A percentile compares a stretch with the other conserved stretches of the same genome.
phyloP scores from a whole-genome alignment of 768 basidiomycete species.

The Tubosaeta sp. region DNA sequence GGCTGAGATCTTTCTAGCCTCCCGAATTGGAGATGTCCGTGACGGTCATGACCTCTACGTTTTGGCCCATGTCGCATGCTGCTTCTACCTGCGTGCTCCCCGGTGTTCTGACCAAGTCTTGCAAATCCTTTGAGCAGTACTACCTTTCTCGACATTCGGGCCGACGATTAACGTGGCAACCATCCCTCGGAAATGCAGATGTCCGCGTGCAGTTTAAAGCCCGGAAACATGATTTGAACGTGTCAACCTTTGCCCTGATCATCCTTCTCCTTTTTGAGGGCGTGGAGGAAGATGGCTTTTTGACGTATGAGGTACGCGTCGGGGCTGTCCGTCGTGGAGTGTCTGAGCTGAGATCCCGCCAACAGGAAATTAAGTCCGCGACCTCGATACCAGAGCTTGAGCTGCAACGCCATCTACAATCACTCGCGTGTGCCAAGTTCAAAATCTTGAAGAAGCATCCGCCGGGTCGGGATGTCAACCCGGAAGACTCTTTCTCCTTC shows the following conservation, averaged over 20 bases:
- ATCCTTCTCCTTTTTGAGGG: slow-evolving; percentile 86
- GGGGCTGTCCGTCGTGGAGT: neutral
- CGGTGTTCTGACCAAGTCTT: slow-evolving; percentile 53
- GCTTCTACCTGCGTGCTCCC: slow-evolving; percentile 67
- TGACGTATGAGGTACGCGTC: slow-evolving; percentile 68
- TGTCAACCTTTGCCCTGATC: slow-evolving; percentile 84
- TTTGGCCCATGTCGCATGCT: slow-evolving; percentile 84
- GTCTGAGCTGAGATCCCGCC: neutral
- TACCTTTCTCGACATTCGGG: slow-evolving; percentile 89
- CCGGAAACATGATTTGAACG: slow-evolving; percentile 83
- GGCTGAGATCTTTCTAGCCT: slow-evolving; percentile 41
- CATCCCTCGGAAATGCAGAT: slow-evolving; percentile 86
- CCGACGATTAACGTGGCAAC: slow-evolving; percentile 87
- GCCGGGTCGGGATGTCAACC: slow-evolving; percentile 74
- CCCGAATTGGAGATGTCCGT: slow-evolving; percentile 80
- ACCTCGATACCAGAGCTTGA: slow-evolving; percentile 74
- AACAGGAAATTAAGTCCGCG: slow-evolving; percentile 79
- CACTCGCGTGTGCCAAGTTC: slow-evolving; percentile 91
- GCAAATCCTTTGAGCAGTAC: slow-evolving; percentile 80
- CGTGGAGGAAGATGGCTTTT: slow-evolving; percentile 56
- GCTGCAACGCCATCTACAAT: slow-evolving; percentile 89
- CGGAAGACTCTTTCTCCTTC: slow-evolving; percentile 83
- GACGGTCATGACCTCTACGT: slow-evolving; percentile 92
- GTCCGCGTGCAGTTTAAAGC: slow-evolving; percentile 77
- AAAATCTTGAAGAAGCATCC: slow-evolving; percentile 92